These are phyloP conservation scores for Aristolochia californica DNA, from an alignment of 164 flowering plant genomes.

Conservation along the genomic window DNA sequence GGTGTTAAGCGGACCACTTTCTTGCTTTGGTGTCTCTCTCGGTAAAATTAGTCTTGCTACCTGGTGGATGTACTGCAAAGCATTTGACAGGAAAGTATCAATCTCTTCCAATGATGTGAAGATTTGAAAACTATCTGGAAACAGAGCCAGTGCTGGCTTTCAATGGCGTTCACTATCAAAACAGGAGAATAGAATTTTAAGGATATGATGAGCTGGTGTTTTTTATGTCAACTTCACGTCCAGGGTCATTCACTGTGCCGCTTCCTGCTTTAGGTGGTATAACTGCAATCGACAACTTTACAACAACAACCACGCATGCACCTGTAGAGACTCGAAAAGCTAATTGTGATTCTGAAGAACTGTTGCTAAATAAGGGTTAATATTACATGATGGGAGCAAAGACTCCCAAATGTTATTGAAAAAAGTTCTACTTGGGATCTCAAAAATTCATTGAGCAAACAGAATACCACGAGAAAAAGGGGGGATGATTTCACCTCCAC, in stretches of 20 bases:
- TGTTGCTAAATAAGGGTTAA: too few relatives aligned
- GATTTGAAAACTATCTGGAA: conserved; percentile 4
- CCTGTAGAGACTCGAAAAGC: too few relatives aligned
- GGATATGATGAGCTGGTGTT: conserved; percentile 6
- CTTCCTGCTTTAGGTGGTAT: too few relatives aligned
- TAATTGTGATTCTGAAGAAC: too few relatives aligned
- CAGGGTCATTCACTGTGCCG: too few relatives aligned
- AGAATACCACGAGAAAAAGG: background rate
- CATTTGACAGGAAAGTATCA: background rate
- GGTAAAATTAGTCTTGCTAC: too few relatives aligned
- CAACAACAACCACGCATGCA: too few relatives aligned
- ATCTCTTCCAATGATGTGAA: background rate
- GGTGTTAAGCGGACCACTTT: too few relatives aligned
- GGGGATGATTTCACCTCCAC: conserved; percentile 57
- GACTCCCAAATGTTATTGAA: conserved; percentile 2
- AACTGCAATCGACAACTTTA: too few relatives aligned
- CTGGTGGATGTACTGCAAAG: too few relatives aligned
- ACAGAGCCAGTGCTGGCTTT: conserved; percentile 6
- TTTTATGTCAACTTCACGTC: too few relatives aligned
- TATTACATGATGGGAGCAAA: conserved; percentile 13
- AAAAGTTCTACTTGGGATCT: conserved; percentile 3
- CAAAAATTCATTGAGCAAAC: conserved; percentile 4
- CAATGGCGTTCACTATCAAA: background rate
- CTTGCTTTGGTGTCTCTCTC: too few relatives aligned
- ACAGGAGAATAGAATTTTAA: conserved; percentile 14